A percentile compares a stretch with the other conserved stretches of the same genome.
Conservation (phyloP, 1,139 yeast species). For the Yamadazyma taylorii region DNA sequence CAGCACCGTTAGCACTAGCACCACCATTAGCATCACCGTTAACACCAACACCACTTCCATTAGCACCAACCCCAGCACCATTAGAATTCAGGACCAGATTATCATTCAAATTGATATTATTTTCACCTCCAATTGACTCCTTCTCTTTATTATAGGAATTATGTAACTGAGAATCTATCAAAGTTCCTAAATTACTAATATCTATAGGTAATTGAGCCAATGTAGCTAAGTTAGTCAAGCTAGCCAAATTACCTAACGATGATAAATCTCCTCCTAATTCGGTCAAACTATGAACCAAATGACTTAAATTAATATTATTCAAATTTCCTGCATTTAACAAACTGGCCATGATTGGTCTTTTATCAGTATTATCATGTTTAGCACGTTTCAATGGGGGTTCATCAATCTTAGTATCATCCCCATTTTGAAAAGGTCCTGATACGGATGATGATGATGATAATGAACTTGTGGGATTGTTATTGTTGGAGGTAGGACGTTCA, state of each 20-base stretch:
- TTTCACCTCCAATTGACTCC: background rate
- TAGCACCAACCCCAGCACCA: background rate
- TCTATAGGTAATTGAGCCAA: slow-evolving; percentile 48
- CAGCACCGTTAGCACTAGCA: no score
- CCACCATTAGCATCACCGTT: background rate
- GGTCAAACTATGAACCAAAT: slow-evolving; percentile 43
- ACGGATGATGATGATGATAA: background rate
- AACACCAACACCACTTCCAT: background rate
- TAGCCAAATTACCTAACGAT: slow-evolving; percentile 40
- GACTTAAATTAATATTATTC: slow-evolving; percentile 46
- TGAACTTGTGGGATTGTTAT: background rate
- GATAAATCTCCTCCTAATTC: slow-evolving; percentile 39
- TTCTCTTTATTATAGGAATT: slow-evolving; percentile 3
- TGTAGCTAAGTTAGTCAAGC: slow-evolving; percentile 42
- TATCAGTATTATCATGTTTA: slow-evolving; percentile 1
- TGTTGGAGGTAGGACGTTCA: no score
- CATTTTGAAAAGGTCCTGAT: background rate
- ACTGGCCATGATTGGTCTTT: slow-evolving; percentile 8
- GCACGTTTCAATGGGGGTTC: slow-evolving; percentile 1
- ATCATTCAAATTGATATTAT: slow-evolving; percentile 2
- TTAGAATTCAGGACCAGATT: background rate
- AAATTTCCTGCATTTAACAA: slow-evolving; percentile 45
- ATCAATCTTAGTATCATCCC: background rate
- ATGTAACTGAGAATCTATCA: slow-evolving; percentile 25
- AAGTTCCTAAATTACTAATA: slow-evolving; percentile 35